Percentiles rank a stretch among this genome's conserved stretches.
Conservation (phyloP, 2,329 filamentous ascomycete genomes). For the Hysterium pulicare region DNA sequence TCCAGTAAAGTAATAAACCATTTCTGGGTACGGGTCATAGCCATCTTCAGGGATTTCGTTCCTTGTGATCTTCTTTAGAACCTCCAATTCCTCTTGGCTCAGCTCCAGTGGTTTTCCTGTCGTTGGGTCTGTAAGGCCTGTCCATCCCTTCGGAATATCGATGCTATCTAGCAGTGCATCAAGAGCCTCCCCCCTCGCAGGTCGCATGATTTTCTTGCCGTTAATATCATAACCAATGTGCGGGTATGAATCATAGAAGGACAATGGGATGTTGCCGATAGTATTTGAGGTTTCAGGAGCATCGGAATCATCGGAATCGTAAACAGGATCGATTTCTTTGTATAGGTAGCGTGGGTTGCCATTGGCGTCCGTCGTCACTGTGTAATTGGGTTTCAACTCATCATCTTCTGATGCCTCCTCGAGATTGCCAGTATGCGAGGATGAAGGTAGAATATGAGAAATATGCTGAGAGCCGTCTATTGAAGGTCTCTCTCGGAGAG, state of each 20-base stretch:
- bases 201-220: conserved; percentile 95
- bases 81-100: conserved; percentile 81
- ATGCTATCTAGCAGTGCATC: conserved; percentile 95
- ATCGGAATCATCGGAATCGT: conserved; percentile 94
- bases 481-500: conserved; percentile 15
- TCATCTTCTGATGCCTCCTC: conserved; percentile 24
- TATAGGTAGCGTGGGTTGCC: conserved; percentile 89
- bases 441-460: conserved; percentile 5
- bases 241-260: conserved; percentile 95
- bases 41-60: conserved; percentile 84
- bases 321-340: conserved; percentile 87
- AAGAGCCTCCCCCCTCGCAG: conserved; percentile 87
- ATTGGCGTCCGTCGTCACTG: conserved; percentile 75
- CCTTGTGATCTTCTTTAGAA: conserved; percentile 82
- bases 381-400: conserved; percentile 50
- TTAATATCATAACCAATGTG: conserved; percentile 99
- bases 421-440: not conserved
- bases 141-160: conserved; percentile 96
- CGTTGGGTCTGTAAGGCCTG: conserved; percentile 85
- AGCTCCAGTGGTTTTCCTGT: conserved; percentile 91
- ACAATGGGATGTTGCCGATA: conserved; percentile 89
- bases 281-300: conserved; percentile 78
- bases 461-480: conserved; percentile 2
- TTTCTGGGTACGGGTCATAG: conserved; percentile 90
- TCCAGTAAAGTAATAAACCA: conserved; percentile 90